Evolutionary conservation across 805 yeast genomes (phyloP), one percentile per base, ranked within the genome.

Genomic region (Wickerhamomyces subpelliculosus): DNA sequence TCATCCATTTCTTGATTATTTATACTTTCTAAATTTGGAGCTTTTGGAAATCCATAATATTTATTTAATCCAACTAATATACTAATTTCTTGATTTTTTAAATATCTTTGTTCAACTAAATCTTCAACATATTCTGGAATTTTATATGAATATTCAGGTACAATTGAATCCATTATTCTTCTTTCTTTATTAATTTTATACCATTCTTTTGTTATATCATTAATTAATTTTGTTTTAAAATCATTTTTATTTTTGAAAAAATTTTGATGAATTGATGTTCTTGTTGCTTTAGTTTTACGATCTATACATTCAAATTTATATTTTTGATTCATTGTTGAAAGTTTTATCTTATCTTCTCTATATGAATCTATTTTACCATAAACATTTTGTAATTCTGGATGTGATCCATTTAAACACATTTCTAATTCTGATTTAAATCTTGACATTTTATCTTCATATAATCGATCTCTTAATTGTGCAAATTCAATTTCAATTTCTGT

Each of bases 121-220:
- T 67, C 70, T 50, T 71, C 48, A 53, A 63, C 49, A 50, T 61
- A 45, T 46, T 62, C 51, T 38, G 74, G 65, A 33, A 70, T 54
- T 46, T 59, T 52, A 60, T 65, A 60, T 39, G 65, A 51, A 54
- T 61, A 61, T 43, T 71, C 66, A 32, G 81, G 69, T 36, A 67
- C 63, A 36, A 77, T 50, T 45, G 74, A 72, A 57, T 87, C 96
- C 75, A 86, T 72, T 32, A 78, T 78, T 45, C 94, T 72, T 50
- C 97, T 72, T 57, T 93, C 97, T 51, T 81, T 78, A 60, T 88
- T 89, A 52, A 89, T 84, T 47, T 84, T 81, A 64, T 90, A 90
- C 97, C 97, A 93, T 45, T 77, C 72, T 29, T 82, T 74, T 6
- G 97, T 89, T 4, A 95, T 84, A 8, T 75, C 70, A 42, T 75